Evolutionary conservation across 495 filamentous ascomycete genomes (phyloP).

Genomic region (Cryomyces antarcticus): DNA sequence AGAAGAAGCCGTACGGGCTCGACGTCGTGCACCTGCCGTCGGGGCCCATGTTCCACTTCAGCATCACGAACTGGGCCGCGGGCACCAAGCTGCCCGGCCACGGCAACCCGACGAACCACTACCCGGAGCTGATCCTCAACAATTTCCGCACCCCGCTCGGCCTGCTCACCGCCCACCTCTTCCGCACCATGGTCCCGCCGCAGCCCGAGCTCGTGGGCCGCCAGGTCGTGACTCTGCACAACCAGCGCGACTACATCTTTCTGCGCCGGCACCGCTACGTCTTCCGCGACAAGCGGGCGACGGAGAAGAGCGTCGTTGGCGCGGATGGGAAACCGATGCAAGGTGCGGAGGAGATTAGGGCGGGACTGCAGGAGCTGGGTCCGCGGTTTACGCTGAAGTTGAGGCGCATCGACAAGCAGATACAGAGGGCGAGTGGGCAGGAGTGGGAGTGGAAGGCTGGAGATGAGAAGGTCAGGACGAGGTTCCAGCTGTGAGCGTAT

Average conservation of each 20-base stretch:
- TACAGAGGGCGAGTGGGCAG: conserved; percentile 60
- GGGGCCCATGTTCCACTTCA: conserved; percentile 79
- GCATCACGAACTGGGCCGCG: conserved; percentile 67
- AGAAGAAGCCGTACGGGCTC: conserved; percentile 55
- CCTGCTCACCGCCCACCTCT: conserved; percentile 68
- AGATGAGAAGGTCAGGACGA: conserved; percentile 84
- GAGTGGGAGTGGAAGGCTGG: conserved; percentile 89
- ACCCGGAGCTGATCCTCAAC: conserved; percentile 83
- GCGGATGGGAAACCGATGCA: conserved; percentile 73
- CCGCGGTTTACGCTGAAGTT: conserved; percentile 76
- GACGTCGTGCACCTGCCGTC: conserved; percentile 64
- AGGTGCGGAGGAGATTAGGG: conserved; percentile 61
- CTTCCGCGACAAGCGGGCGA: conserved; percentile 66
- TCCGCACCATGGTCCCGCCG: conserved; percentile 64
- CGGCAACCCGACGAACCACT: conserved; percentile 72
- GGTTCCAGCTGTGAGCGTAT: conserved; percentile 55
- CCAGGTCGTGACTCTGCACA: conserved; percentile 81
- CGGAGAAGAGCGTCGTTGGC: conserved; percentile 71
- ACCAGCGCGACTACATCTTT: conserved; percentile 94
- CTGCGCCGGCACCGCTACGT: conserved; percentile 76
- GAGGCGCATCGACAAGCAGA: conserved; percentile 74
- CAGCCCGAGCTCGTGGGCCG: conserved; percentile 64
- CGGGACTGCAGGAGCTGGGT: conserved; percentile 70
- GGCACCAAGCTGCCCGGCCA: conserved; percentile 71
- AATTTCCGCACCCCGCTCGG: conserved; percentile 89